phyloP scores from a whole-genome alignment of 1,139 yeast genomes.

The Debaryomyces psychrophilus region DNA sequence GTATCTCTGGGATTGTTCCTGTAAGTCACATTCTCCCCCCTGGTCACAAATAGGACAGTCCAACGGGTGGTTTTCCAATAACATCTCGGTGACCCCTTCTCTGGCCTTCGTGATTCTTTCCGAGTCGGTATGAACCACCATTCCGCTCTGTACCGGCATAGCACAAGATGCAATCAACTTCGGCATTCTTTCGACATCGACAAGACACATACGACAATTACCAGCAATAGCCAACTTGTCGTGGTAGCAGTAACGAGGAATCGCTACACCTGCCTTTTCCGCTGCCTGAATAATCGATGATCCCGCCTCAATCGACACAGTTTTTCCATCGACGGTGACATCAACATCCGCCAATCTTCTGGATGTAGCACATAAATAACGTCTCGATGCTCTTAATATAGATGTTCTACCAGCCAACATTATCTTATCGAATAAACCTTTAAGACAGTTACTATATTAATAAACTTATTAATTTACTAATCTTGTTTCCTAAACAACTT shows the following conservation, averaged over 20 bases:
- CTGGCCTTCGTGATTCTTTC: slow-evolving; percentile 84
- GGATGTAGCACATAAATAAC: slow-evolving; percentile 34
- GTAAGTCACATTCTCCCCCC: slow-evolving; percentile 94
- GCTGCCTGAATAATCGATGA: slow-evolving; percentile 90
- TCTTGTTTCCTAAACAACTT: neutral
- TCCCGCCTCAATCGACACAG: slow-evolving; percentile 81
- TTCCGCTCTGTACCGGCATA: slow-evolving; percentile 86
- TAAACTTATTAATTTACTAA: slow-evolving; percentile 5
- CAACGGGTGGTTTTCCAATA: slow-evolving; percentile 86
- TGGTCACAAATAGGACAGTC: slow-evolving; percentile 95
- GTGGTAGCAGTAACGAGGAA: slow-evolving; percentile 90
- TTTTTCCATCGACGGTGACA: slow-evolving; percentile 76
- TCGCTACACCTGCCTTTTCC: slow-evolving; percentile 85
- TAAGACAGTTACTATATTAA: slow-evolving; percentile 9
- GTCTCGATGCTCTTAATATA: slow-evolving; percentile 31
- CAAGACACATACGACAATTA: slow-evolving; percentile 92
- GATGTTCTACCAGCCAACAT: slow-evolving; percentile 27
- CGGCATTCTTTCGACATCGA: slow-evolving; percentile 88
- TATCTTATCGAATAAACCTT: slow-evolving; percentile 6
- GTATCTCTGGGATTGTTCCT: slow-evolving; percentile 82
- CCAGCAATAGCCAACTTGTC: slow-evolving; percentile 93
- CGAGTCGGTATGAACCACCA: slow-evolving; percentile 82
- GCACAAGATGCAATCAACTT: slow-evolving; percentile 92
- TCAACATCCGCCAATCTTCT: slow-evolving; percentile 60
- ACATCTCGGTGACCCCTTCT: slow-evolving; percentile 90